Percentiles rank a stretch among this genome's conserved stretches.
phyloP scores from a whole-genome alignment of 352 stramenopile genomes.

The Saprolegnia diclina region DNA sequence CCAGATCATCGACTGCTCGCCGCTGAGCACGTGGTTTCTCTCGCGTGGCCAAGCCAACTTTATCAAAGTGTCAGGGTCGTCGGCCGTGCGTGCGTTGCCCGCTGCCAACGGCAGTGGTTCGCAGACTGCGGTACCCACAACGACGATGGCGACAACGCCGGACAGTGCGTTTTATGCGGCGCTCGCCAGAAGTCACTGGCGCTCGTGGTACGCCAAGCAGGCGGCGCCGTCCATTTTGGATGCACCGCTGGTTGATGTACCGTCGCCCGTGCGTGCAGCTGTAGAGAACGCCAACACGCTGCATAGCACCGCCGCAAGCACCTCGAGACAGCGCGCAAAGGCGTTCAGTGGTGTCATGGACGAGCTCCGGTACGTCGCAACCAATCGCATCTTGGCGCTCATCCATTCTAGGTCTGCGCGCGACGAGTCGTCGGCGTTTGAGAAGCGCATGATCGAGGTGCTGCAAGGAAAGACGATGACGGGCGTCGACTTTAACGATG shows the following conservation, averaged over 20 bases:
- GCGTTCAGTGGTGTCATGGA: background rate
- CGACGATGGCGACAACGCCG: background rate
- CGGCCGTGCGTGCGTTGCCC: background rate
- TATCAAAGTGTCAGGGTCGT: background rate
- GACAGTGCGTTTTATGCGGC: slow-evolving; percentile 7
- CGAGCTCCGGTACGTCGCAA: background rate
- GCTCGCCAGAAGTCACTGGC: slow-evolving; percentile 6
- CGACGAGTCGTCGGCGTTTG: slow-evolving; percentile 8
- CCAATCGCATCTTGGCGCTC: background rate
- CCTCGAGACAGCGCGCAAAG: background rate
- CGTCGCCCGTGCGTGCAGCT: background rate
- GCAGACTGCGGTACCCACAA: no score
- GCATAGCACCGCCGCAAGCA: background rate
- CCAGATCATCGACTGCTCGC: slow-evolving; percentile 4
- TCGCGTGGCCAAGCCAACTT: slow-evolving; percentile 20
- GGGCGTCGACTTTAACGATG: slow-evolving; percentile 14
- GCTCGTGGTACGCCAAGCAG: slow-evolving; percentile 3
- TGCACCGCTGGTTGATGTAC: background rate
- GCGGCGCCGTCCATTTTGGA: slow-evolving; percentile 4
- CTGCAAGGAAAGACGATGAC: slow-evolving; percentile 21
- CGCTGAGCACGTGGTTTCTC: slow-evolving; percentile 19
- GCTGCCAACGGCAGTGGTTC: no score
- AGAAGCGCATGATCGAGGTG: slow-evolving; percentile 17
- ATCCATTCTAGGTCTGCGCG: background rate
- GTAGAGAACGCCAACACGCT: slow-evolving; percentile 5